These are phyloP conservation scores for Plasmodium gonderi DNA, from an alignment of 169 alveolate species.

Conservation along the genomic window DNA sequence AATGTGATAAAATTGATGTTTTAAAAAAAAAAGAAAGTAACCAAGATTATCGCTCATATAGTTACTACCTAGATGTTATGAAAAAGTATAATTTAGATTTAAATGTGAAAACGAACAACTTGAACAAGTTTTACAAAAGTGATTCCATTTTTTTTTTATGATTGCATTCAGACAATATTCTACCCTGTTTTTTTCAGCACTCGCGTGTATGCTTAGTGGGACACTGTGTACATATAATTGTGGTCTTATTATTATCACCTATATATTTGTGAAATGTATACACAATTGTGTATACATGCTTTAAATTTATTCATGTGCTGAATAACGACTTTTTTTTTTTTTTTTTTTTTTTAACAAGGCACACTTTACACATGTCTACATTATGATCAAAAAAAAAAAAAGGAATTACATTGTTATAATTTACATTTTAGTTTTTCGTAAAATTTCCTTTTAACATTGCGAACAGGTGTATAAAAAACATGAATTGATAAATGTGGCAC, in stretches of 20 bases:
- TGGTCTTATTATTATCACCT: background rate
- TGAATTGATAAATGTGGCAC: too few species aligned
- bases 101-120: slow-evolving; percentile 61
- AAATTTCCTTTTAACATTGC: background rate
- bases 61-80: slow-evolving; percentile 25
- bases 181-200: too few species aligned
- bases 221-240: background rate
- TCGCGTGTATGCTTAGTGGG: background rate
- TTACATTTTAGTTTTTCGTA: background rate
- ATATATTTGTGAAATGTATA: background rate
- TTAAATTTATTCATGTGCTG: background rate
- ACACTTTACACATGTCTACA: background rate
- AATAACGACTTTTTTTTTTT: background rate
- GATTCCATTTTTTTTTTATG: slow-evolving; percentile 64
- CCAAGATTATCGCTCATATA: slow-evolving; percentile 22
- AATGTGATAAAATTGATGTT: slow-evolving; percentile 55
- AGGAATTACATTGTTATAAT: background rate
- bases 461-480: too few species aligned
- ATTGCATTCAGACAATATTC: background rate
- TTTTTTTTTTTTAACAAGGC: background rate
- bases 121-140: slow-evolving; percentile 66
- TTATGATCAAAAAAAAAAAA: background rate
- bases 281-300: background rate
- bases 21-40: slow-evolving; percentile 36
- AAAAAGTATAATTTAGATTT: slow-evolving; percentile 58